Percentiles rank a stretch among this genome's conserved stretches.
phyloP scores from a whole-genome alignment of 2,329 filamentous ascomycete species.

The Chrysoporthe puriensis region DNA sequence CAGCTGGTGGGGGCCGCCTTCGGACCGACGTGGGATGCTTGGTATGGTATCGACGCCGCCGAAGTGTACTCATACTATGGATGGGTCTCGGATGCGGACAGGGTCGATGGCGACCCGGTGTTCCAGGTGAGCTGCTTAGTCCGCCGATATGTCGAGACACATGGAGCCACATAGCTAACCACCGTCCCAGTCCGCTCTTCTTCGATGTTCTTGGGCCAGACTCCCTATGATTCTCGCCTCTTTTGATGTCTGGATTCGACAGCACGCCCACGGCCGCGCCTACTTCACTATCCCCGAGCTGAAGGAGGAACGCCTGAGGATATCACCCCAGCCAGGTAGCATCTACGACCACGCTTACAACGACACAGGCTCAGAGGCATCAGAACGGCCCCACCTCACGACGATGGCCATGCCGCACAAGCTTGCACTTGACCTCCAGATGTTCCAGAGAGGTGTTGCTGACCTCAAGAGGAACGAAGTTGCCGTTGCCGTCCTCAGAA shows the following conservation, averaged over 20 bases:
- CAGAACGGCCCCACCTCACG: background rate
- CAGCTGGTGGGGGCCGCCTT: constrained; percentile 44
- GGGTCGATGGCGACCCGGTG: constrained; percentile 42
- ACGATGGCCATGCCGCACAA: constrained; percentile 25
- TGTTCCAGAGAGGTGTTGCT: constrained; percentile 11
- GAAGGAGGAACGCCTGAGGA: constrained; percentile 18
- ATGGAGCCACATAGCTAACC: constrained; percentile 6
- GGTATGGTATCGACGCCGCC: constrained; percentile 35
- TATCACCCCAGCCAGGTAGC: constrained; percentile 19
- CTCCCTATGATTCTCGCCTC: constrained; percentile 52
- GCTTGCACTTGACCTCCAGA: constrained; percentile 20
- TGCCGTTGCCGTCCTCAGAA: background rate
- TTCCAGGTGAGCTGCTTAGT: constrained; percentile 46
- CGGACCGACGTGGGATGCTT: constrained; percentile 44
- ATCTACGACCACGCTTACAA: constrained; percentile 25
- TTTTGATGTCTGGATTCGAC: constrained; percentile 51
- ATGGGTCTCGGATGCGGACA: constrained; percentile 22
- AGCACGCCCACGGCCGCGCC: constrained; percentile 39
- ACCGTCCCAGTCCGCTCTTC: constrained; percentile 39
- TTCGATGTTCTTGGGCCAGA: constrained; percentile 50
- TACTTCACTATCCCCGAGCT: constrained; percentile 32
- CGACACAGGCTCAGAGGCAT: background rate
- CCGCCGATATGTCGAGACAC: background rate
- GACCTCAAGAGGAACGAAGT: background rate
- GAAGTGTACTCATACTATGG: constrained; percentile 27